phyloP scores from a whole-genome alignment of 148 eudicot genomes.

The Selenicereus undatus region DNA sequence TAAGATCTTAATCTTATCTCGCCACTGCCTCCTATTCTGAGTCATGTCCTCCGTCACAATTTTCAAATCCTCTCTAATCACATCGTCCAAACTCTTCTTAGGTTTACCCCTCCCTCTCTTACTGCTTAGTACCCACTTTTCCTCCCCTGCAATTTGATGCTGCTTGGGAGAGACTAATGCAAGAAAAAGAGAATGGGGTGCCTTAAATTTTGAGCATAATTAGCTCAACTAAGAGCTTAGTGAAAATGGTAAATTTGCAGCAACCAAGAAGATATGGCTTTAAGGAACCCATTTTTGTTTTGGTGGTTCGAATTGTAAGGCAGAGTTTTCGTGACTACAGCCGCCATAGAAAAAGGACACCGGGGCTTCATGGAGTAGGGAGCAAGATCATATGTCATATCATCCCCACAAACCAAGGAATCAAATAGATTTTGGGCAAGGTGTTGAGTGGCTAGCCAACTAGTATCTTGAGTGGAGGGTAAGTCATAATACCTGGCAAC shows the following conservation, averaged over 20 bases:
- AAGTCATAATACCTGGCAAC: neutral
- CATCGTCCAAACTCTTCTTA: too few relatives aligned
- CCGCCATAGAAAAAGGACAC: constrained; percentile 14
- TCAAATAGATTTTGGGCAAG: neutral
- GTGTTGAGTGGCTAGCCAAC: constrained; percentile 11
- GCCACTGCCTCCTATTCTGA: too few relatives aligned
- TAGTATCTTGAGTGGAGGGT: neutral
- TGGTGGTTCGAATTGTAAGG: constrained; percentile 4
- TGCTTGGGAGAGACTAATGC: too few relatives aligned
- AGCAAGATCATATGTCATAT: neutral
- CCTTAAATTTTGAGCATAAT: too few relatives aligned
- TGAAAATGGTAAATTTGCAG: constrained; percentile 1
- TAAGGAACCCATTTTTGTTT: neutral
- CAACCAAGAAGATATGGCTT: neutral
- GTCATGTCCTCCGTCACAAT: too few relatives aligned
- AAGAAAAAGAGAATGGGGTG: too few relatives aligned
- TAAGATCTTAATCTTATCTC: too few relatives aligned
- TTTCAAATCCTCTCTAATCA: too few relatives aligned
- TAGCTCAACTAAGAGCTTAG: neutral
- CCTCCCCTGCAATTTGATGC: neutral
- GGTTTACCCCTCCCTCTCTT: too few relatives aligned
- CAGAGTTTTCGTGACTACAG: neutral
- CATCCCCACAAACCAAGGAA: constrained; percentile 22
- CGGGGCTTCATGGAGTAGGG: neutral
- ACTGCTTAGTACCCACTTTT: too few relatives aligned